These are phyloP conservation scores for Coprinopsis marcescibilis DNA, from an alignment of 768 basidiomycete species.

Conservation along the genomic window DNA sequence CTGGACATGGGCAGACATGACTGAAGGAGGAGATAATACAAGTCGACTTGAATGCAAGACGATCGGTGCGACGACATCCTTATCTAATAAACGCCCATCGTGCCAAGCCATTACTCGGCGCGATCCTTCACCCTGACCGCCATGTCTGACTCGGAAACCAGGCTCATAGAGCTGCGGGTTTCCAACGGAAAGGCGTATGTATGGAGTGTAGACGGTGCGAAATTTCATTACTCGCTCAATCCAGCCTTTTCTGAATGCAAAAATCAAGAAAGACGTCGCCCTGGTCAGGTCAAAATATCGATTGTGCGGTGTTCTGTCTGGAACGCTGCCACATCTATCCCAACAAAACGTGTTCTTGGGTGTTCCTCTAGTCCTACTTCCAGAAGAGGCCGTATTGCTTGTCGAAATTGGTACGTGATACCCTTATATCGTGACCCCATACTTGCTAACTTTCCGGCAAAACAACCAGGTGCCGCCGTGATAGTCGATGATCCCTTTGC, in stretches of 20 bases:
- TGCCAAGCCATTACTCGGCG: slow-evolving; percentile 7
- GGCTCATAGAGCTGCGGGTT: slow-evolving; percentile 57
- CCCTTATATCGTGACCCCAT: background rate
- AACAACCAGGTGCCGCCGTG: slow-evolving; percentile 58
- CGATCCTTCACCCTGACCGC: slow-evolving; percentile 14
- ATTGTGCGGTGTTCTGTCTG: slow-evolving; percentile 80
- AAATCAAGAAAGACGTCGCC: slow-evolving; percentile 59
- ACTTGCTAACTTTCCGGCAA: slow-evolving; percentile 12
- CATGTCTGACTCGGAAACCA: slow-evolving; percentile 10
- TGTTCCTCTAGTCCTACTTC: slow-evolving; percentile 79
- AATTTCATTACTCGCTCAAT: background rate
- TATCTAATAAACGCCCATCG: background rate
- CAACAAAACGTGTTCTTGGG: slow-evolving; percentile 98
- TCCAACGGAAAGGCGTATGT: slow-evolving; percentile 78
- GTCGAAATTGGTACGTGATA: slow-evolving; percentile 64
- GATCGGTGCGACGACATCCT: background rate
- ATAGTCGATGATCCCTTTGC: slow-evolving; percentile 68
- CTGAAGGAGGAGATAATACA: background rate
- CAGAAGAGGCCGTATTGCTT: slow-evolving; percentile 88
- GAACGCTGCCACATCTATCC: slow-evolving; percentile 89
- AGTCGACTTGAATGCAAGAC: no score
- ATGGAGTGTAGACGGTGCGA: slow-evolving; percentile 81
- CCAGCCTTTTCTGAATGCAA: slow-evolving; percentile 5
- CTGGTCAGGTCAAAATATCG: slow-evolving; percentile 72
- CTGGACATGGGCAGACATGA: slow-evolving; percentile 54